Percentiles rank a stretch among this genome's conserved stretches.
phyloP scores from a whole-genome alignment of 108 stramenopile genomes.

The Stephanodiscus triporus region DNA sequence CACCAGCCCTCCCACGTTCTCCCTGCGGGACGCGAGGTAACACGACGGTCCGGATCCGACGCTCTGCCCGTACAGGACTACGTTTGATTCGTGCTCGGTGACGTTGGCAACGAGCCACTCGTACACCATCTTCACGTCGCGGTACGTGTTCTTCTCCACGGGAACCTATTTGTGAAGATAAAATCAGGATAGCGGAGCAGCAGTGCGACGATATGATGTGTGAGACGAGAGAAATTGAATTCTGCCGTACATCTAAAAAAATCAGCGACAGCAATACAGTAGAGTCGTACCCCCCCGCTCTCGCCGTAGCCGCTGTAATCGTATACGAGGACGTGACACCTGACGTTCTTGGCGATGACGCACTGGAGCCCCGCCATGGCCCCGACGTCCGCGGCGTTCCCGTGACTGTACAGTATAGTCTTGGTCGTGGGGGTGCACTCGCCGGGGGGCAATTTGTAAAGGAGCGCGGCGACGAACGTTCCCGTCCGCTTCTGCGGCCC shows the following conservation, averaged over 20 bases:
- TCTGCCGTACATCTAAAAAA: too few relatives aligned
- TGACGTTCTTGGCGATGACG: slow-evolving; percentile 64
- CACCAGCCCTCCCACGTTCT: slow-evolving; percentile 76
- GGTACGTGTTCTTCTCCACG: slow-evolving; percentile 80
- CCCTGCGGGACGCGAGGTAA: slow-evolving; percentile 62
- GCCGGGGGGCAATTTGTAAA: slow-evolving; percentile 57
- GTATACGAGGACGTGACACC: slow-evolving; percentile 81
- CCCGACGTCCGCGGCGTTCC: slow-evolving; percentile 91
- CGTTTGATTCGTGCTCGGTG: slow-evolving; percentile 50
- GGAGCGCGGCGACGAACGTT: slow-evolving; percentile 64
- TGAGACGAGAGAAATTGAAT: too few relatives aligned
- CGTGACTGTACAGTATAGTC: slow-evolving; percentile 87
- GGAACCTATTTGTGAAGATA: too few relatives aligned
- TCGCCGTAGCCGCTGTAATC: slow-evolving; percentile 91
- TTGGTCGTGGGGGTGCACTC: slow-evolving; percentile 52
- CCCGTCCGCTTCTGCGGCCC: slow-evolving; percentile 55
- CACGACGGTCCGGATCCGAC: slow-evolving; percentile 89
- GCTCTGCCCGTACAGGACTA: slow-evolving; percentile 90
- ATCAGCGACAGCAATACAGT: too few relatives aligned
- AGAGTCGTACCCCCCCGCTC: slow-evolving; percentile 73
- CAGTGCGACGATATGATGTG: too few relatives aligned
- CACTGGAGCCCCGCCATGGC: slow-evolving; percentile 77
- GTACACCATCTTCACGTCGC: slow-evolving; percentile 83
- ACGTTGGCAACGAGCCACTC: slow-evolving; percentile 59
- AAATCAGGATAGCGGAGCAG: too few relatives aligned